Conservation (phyloP, 225 moss, liverwort and hornwort species). For the Pseudoscleropodium purum region DNA sequence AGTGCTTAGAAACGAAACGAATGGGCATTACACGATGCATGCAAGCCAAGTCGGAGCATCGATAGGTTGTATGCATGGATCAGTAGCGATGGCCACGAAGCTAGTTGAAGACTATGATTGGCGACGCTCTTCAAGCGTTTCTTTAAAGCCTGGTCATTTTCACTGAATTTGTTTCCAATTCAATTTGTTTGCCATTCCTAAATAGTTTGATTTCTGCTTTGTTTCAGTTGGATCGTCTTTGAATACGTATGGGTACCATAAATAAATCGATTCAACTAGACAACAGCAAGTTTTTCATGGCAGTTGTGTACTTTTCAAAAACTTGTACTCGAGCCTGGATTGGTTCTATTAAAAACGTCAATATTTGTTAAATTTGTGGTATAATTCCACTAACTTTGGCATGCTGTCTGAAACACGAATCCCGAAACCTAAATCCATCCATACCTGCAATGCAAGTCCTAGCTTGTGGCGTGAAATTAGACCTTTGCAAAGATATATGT, state of each 20-base stretch:
- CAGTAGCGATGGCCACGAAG: neutral
- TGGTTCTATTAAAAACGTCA: neutral
- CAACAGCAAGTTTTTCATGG: neutral
- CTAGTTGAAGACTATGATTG: neutral
- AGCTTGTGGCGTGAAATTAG: neutral
- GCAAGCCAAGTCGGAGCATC: neutral
- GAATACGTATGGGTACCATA: neutral
- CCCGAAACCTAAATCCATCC: neutral
- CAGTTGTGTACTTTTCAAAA: neutral
- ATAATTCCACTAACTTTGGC: neutral
- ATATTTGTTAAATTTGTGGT: neutral
- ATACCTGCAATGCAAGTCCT: neutral
- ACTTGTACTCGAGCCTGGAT: neutral
- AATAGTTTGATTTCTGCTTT: neutral
- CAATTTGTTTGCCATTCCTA: neutral
- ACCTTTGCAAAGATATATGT: neutral
- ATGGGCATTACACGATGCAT: neutral
- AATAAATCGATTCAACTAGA: neutral
- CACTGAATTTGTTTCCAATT: neutral
- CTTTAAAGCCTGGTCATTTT: neutral
- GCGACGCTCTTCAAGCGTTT: neutral
- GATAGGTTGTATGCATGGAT: neutral
- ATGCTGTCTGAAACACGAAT: neutral
- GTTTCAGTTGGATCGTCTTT: neutral
- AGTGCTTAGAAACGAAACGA: too few relatives aligned